A percentile compares a stretch with the other conserved stretches of the same genome.
Conservation (phyloP, 2,329 filamentous ascomycete genomes). For the Plectosphaerella plurivora region DNA sequence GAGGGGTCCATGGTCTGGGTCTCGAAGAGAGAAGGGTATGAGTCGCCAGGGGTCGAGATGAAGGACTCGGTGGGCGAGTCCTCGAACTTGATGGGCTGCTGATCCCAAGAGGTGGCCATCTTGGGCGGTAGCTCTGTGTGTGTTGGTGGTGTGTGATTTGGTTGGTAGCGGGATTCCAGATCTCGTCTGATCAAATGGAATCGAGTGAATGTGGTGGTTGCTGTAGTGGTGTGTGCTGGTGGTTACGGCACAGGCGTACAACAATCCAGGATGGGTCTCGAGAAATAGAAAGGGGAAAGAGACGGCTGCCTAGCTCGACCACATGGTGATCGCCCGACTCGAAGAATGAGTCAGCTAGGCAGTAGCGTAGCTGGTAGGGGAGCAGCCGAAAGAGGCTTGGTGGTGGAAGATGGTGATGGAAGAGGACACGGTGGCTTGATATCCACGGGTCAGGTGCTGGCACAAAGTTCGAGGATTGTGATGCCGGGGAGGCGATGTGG, state of each 20-base stretch:
- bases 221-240: constrained; percentile 4
- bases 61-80: constrained; percentile 50
- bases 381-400: constrained; percentile 13
- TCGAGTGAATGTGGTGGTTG: constrained; percentile 5
- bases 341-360: constrained; percentile 15
- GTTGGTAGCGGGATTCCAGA: constrained; percentile 32
- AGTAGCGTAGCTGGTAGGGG: constrained; percentile 5
- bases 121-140: constrained; percentile 15
- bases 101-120: constrained; percentile 34
- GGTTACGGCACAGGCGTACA: constrained; percentile 25
- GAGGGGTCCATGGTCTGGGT: constrained; percentile 35
- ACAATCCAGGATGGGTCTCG: constrained; percentile 28
- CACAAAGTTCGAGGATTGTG: background rate
- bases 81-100: constrained; percentile 47
- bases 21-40: constrained; percentile 44
- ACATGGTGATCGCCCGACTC: constrained; percentile 18
- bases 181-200: constrained; percentile 11
- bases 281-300: constrained; percentile 24
- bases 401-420: background rate
- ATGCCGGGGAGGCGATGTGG: constrained; percentile 8
- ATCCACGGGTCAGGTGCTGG: background rate
- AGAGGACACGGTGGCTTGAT: constrained; percentile 11
- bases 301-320: constrained; percentile 5
- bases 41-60: constrained; percentile 44
- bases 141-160: constrained; percentile 32